Base-by-base conservation (phyloP, 75 land plant genomes). In the Cupressus sempervirens region DNA sequence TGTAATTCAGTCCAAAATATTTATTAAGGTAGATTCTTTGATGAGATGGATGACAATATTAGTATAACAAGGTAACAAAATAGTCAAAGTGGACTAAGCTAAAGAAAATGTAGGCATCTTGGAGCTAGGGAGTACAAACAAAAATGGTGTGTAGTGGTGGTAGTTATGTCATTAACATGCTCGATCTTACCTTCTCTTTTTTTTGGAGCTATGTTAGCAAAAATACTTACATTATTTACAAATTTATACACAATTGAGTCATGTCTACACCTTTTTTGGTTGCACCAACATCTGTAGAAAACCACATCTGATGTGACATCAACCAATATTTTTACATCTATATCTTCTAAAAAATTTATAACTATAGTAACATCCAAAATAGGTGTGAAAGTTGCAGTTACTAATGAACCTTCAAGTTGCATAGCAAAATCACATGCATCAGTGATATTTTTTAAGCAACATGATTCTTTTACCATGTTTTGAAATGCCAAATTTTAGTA, bases 11-110 rank as follows among this genome's bases (percentile, higher is more conserved):
- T n/a, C n/a, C n/a, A n/a, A n/a, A n/a, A n/a, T n/a, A n/a, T n/a
- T n/a, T n/a, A n/a, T n/a, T n/a, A n/a, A n/a, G n/a, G n/a, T n/a
- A n/a, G n/a, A n/a, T n/a, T n/a, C n/a, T n/a, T n/a, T n/a, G n/a
- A n/a, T n/a, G n/a, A n/a, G n/a, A n/a, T n/a, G n/a, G n/a, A n/a
- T n/a, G n/a, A n/a, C n/a, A n/a, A 91, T 97, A 97, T 85, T 97
- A 93, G 68, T 94, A 91, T 87, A 97, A 95, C 89, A 97, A 97
- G 93, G 86, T 87, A 16, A 97, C 98, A 58, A 95, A 95, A 85
- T 91, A 94, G 87, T 95, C 99, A 1, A 94, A 93, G 85, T 97
- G 99, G 99, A 93, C 94, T 70, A 95, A 95, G 40, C 99, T 98
- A 80, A 96, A 97, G 11, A 98, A 97, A 82, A 85, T 97, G 83